Base-by-base conservation (phyloP, 805 yeast genomes). In the Wickerhamia fluorescens region DNA sequence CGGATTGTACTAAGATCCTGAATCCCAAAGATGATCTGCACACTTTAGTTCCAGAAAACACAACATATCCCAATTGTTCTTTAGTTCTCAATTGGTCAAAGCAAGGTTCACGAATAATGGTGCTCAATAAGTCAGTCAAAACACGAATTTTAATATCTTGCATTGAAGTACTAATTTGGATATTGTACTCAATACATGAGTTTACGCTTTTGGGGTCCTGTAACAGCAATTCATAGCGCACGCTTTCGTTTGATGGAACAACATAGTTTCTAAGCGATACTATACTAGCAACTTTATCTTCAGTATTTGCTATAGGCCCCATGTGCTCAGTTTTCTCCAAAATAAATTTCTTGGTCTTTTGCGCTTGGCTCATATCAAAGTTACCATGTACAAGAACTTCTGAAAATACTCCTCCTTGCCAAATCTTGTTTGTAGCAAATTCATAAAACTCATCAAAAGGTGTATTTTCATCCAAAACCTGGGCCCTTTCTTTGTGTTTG, bases 11-110 rank as follows among this genome's bases (percentile, higher is more conserved):
- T 40, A 88, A 60, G 9, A 92, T 56, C 44, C 92, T 68, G 41
- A 76, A 70, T 9, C 89, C 88, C 49, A 73, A 67, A 5, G 80
- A 71, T 14, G 92, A 78, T 47, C 94, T 71, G 3, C 84, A 72
- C 36, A 68, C 67, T 36, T 80, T 63, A 15, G 71, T 59, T 0
- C 94, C 83, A 24, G 92, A 76, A 49, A 85, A 86, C 0, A 89
- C 98, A 38, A 89, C 87, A 47, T 89, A 89, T 2, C 98, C 98
- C 18, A 89, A 67, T 54, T 92, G 97, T 58, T 89, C 97, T 44
- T 85, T 80, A 5, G 98, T 89, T 55, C 98, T 73, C 34, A 89
- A 67, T 38, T 82, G 82, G 47, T 85, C 79, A 56, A 89, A 92
- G 34, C 89, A 82, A 4, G 96, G 96, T 50, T 89, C 96, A 41